Percentiles rank a stretch among this genome's conserved stretches.
Evolutionary conservation across 2,329 filamentous ascomycete genomes (phyloP).

Genomic region (Phaeosphaeriaceae sp.): DNA sequence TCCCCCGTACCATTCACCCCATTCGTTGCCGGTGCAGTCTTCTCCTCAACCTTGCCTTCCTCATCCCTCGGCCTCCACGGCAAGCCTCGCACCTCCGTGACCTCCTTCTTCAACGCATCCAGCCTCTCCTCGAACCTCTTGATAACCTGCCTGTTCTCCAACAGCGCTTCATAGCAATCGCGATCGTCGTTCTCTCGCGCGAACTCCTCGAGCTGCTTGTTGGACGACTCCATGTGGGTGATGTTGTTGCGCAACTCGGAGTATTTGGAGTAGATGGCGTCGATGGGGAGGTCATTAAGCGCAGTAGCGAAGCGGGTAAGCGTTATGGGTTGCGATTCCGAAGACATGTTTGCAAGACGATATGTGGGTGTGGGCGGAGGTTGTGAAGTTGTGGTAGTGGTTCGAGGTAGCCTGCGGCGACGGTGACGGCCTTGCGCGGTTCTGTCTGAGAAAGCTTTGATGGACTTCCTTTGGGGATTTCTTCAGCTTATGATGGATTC

Average conservation of each 20-base stretch:
- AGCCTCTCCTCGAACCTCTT: conserved; percentile 72
- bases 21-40: not conserved
- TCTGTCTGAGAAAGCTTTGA: no score
- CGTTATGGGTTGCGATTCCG: conserved; percentile 67
- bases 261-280: conserved; percentile 74
- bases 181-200: conserved; percentile 61
- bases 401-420: no score
- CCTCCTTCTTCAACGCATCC: conserved; percentile 68
- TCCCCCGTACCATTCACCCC: not conserved
- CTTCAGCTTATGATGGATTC: no score
- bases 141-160: conserved; percentile 74
- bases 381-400: not conserved
- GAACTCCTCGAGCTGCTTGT: conserved; percentile 74
- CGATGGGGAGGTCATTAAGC: conserved; percentile 69
- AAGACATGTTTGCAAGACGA: conserved; percentile 63
- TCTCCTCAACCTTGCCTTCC: not conserved
- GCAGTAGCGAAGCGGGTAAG: conserved; percentile 70
- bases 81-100: conserved; percentile 65
- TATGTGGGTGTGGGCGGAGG: not conserved
- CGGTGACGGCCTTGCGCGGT: no score
- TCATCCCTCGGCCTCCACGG: conserved; percentile 52
- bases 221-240: conserved; percentile 75
- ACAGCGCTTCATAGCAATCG: conserved; percentile 76
- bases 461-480: no score
- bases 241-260: conserved; percentile 79